These are phyloP conservation scores for Penicillium sp. DNA, from an alignment of 2,329 filamentous ascomycete species.

Conservation along the genomic window DNA sequence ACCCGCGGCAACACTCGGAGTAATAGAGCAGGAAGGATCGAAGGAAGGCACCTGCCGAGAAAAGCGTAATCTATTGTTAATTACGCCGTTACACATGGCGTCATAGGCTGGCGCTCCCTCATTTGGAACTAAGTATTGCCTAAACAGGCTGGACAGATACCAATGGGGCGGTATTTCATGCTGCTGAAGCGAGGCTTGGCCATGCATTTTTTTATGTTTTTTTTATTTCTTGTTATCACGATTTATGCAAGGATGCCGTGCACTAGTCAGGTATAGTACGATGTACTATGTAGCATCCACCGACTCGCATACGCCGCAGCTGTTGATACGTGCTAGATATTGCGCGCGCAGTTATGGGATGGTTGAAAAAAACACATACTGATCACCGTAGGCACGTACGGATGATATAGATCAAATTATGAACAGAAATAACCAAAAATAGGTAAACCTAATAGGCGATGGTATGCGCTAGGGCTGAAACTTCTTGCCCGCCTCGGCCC, in stretches of 20 bases:
- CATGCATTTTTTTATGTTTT: neutral
- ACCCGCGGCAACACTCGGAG: neutral
- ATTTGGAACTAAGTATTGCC: too few species aligned
- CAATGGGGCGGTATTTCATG: too few species aligned
- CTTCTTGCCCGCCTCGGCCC: too few species aligned
- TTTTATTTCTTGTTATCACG: too few species aligned
- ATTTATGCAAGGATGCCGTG: conserved; percentile 1
- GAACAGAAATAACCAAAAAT: too few species aligned
- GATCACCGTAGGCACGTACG: neutral
- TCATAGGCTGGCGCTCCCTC: too few species aligned
- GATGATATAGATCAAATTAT: too few species aligned
- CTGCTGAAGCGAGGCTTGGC: neutral
- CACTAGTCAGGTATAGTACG: neutral
- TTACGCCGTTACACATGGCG: neutral
- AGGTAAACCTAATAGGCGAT: neutral
- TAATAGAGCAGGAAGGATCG: neutral
- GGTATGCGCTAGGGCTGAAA: conserved; percentile 6
- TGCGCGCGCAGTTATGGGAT: neutral
- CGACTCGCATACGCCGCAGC: neutral
- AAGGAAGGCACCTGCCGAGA: neutral
- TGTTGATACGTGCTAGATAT: neutral
- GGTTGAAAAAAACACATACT: neutral
- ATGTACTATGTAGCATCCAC: too few species aligned
- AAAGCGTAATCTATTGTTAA: neutral
- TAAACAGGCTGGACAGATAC: too few species aligned